These are phyloP conservation scores for Lenzites betulinus DNA, from an alignment of 768 basidiomycete genomes.

Conservation along the genomic window DNA sequence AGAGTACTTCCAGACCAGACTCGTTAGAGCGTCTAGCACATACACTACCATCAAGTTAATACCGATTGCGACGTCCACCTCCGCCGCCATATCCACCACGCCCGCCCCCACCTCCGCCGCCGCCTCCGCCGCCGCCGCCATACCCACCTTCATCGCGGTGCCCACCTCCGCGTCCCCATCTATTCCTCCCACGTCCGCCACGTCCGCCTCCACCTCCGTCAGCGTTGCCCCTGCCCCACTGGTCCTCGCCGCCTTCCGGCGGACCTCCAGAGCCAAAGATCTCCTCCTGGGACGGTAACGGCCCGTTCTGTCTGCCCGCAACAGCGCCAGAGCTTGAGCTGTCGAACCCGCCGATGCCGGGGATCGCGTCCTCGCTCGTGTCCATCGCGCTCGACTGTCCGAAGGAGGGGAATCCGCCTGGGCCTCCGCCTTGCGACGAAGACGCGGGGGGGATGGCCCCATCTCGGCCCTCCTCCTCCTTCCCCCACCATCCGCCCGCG, in stretches of 20 bases:
- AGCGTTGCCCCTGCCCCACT: conserved; percentile 27
- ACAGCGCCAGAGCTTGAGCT: conserved; percentile 29
- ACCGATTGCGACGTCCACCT: conserved; percentile 6
- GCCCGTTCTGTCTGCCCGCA: conserved; percentile 34
- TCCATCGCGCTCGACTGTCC: conserved; percentile 18
- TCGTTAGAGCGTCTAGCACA: background rate
- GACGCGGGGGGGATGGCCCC: conserved; percentile 13
- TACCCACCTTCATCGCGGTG: conserved; percentile 12
- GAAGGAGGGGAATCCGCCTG: conserved; percentile 1
- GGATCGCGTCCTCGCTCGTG: conserved; percentile 60
- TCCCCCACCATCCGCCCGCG: conserved; percentile 44
- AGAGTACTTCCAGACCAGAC: too few species aligned
- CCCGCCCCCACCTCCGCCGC: conserved; percentile 2
- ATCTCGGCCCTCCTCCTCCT: conserved; percentile 43
- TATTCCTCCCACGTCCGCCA: conserved; percentile 14
- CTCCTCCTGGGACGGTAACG: conserved; percentile 55
- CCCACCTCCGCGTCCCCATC: conserved; percentile 18
- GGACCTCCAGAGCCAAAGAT: conserved; percentile 40
- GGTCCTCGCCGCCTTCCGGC: conserved; percentile 34
- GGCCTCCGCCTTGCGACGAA: conserved; percentile 28
- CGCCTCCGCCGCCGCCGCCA: conserved; percentile 1
- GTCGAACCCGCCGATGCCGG: conserved; percentile 55
- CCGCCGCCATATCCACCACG: background rate
- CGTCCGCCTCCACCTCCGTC: conserved; percentile 17
- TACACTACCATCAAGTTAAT: background rate